These are phyloP conservation scores for Linnemannia exigua DNA, from an alignment of 192 early-diverging fungal genomes.

Conservation along the genomic window DNA sequence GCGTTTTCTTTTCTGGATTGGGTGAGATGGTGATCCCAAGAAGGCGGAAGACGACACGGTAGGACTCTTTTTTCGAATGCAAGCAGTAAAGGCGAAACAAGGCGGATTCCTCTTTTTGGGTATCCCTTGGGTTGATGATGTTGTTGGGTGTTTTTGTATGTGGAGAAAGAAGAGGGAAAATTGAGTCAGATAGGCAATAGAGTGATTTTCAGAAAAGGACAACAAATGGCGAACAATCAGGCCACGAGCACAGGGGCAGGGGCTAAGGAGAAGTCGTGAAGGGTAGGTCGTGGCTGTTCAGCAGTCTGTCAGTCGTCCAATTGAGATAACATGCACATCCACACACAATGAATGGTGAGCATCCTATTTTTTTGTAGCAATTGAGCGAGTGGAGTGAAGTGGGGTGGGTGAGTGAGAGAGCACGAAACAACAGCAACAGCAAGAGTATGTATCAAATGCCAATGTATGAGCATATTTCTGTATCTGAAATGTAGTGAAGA, in stretches of 20 bases:
- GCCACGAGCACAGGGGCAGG: not conserved
- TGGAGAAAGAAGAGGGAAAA: not conserved
- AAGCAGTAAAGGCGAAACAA: not conserved
- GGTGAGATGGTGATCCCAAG: not conserved
- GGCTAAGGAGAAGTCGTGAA: not conserved
- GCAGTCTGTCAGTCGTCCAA: not conserved
- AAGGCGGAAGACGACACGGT: not conserved
- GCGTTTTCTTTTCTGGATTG: not conserved
- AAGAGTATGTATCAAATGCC: no score
- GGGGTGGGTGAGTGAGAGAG: no score
- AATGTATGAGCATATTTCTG: no score
- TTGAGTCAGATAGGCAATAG: not conserved
- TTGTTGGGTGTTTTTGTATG: not conserved
- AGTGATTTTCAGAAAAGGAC: not conserved
- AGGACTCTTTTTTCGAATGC: no score
- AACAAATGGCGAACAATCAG: not conserved
- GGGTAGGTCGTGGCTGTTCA: not conserved
- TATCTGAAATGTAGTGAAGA: no score
- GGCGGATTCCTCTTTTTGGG: not conserved
- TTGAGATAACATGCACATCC: not conserved
- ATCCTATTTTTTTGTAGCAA: no score
- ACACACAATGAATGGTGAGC: not conserved
- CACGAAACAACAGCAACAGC: no score
- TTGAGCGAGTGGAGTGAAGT: no score
- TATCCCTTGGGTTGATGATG: not conserved